These are phyloP conservation scores for Schizochytrium sp. DNA, from an alignment of 108 stramenopile genomes.

Conservation along the genomic window DNA sequence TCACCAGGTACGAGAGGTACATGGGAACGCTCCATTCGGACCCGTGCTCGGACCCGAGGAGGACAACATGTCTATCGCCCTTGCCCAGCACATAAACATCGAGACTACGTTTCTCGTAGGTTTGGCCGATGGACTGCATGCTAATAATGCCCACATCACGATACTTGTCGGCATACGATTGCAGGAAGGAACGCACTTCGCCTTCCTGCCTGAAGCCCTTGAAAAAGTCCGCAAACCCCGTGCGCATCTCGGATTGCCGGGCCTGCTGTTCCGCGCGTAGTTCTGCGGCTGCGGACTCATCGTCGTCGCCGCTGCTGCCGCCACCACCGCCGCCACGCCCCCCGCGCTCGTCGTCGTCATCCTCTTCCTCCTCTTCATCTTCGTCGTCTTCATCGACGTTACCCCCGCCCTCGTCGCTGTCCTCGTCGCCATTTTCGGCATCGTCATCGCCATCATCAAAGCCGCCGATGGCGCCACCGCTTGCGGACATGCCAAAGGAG, in stretches of 20 bases:
- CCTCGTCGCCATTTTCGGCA: not conserved
- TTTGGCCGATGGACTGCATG: not conserved
- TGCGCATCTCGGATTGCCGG: not conserved
- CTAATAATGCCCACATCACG: not conserved
- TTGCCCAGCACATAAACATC: not conserved
- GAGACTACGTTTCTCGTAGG: not conserved
- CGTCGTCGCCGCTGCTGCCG: not conserved
- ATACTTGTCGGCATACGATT: not conserved
- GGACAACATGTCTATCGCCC: not conserved
- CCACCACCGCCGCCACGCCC: not conserved
- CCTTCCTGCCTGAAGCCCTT: not conserved
- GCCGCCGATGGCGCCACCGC: not conserved
- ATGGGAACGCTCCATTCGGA: slow-evolving; percentile 3
- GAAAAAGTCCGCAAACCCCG: not conserved
- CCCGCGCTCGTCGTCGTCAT: not conserved
- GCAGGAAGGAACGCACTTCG: not conserved
- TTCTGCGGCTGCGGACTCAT: not conserved
- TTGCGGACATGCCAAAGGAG: not conserved
- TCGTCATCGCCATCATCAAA: not conserved
- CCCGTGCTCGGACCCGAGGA: slow-evolving; percentile 4
- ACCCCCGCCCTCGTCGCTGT: not conserved
- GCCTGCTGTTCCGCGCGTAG: slow-evolving; percentile 3
- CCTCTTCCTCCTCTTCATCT: not conserved
- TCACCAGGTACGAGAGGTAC: slow-evolving; percentile 4
- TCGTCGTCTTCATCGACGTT: not conserved